Percentiles rank a stretch among this genome's conserved stretches.
phyloP scores from a whole-genome alignment of 768 basidiomycete species.

The Auriscalpium orientale region DNA sequence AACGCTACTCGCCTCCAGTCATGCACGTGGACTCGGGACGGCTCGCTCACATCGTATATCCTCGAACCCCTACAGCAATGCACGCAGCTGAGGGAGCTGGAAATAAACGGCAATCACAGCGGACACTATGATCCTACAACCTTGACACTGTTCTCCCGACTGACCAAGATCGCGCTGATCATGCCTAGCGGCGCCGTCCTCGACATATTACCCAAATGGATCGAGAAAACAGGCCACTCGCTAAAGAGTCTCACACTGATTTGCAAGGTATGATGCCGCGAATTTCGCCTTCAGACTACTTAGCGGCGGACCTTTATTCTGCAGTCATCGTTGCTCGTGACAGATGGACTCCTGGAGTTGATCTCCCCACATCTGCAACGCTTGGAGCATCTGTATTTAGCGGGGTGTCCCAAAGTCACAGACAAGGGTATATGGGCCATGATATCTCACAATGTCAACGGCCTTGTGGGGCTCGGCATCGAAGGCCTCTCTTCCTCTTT shows the following conservation, averaged over 20 bases:
- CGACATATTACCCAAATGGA: constrained; percentile 44
- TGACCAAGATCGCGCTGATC: constrained; percentile 57
- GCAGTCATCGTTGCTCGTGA: constrained; percentile 51
- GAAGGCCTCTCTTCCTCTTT: constrained; percentile 57
- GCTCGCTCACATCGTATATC: constrained; percentile 55
- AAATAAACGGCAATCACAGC: constrained; percentile 63
- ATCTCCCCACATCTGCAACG: constrained; percentile 42
- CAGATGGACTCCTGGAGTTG: constrained; percentile 44
- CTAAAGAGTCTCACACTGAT: constrained; percentile 56
- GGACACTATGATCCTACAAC: constrained; percentile 44
- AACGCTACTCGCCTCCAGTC: constrained; percentile 56
- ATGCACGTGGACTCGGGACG: constrained; percentile 78
- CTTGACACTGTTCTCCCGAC: constrained; percentile 41
- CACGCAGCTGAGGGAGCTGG: constrained; percentile 43
- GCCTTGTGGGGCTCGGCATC: constrained; percentile 48
- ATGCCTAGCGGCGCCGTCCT: constrained; percentile 62
- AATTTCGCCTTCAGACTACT: neutral
- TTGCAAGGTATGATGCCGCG: constrained; percentile 47
- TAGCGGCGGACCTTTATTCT: neutral
- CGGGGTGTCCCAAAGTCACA: constrained; percentile 65
- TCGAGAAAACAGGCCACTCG: constrained; percentile 32
- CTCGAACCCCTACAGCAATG: constrained; percentile 43
- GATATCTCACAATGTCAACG: constrained; percentile 34
- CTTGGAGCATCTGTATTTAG: constrained; percentile 51
- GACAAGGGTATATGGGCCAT: constrained; percentile 50